phyloP scores from a whole-genome alignment of 352 stramenopile species.

The Pythium utonaiense region DNA sequence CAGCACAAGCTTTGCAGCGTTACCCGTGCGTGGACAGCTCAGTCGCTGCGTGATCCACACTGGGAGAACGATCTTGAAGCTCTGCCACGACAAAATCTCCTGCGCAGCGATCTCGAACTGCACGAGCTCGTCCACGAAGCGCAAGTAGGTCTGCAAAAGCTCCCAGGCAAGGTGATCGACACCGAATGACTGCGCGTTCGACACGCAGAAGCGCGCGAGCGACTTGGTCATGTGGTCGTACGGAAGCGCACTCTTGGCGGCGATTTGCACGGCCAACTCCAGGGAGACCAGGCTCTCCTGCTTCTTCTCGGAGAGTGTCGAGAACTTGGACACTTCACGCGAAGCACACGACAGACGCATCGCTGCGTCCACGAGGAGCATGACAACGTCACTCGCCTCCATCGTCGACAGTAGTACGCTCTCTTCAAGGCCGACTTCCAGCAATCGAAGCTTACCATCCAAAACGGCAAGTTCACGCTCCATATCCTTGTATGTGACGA shows the following conservation, averaged over 20 bases:
- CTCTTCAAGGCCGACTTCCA: conserved; percentile 48
- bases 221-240: conserved; percentile 57
- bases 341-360: conserved; percentile 17
- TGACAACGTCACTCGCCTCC: conserved; percentile 49
- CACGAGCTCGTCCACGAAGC: conserved; percentile 31
- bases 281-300: conserved; percentile 41
- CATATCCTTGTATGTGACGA: conserved; percentile 65
- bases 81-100: conserved; percentile 57
- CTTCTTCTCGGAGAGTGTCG: conserved; percentile 41
- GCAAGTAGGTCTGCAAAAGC: conserved; percentile 47
- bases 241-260: conserved; percentile 19
- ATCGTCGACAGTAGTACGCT: conserved; percentile 58
- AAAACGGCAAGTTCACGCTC: conserved; percentile 50
- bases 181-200: conserved; percentile 36
- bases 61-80: conserved; percentile 58
- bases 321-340: neutral
- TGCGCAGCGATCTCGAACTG: conserved; percentile 59
- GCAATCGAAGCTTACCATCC: conserved; percentile 58
- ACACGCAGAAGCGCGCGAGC: conserved; percentile 59
- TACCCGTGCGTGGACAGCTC: conserved; percentile 33
- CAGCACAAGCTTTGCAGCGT: conserved; percentile 50
- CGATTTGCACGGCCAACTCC: conserved; percentile 55
- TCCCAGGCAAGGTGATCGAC: conserved; percentile 50
- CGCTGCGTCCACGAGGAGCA: conserved; percentile 48
- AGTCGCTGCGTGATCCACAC: conserved; percentile 50